phyloP scores from a whole-genome alignment of 2,329 filamentous ascomycete genomes.

The Penicillium glabrum region DNA sequence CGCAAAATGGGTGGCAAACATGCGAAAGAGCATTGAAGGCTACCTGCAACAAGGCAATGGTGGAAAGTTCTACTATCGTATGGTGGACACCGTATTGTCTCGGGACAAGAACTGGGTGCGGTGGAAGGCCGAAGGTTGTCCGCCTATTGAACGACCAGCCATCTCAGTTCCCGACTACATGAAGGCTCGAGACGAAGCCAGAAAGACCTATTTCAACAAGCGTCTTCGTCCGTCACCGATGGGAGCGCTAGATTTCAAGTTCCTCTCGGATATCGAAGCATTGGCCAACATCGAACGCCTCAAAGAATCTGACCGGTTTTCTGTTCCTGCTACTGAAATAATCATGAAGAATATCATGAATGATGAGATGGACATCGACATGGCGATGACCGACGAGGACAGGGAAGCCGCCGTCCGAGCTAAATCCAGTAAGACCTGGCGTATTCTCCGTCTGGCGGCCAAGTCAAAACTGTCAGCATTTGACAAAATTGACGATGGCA shows the following conservation, averaged over 20 bases:
- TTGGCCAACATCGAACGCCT: slow-evolving; percentile 67
- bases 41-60: slow-evolving; percentile 80
- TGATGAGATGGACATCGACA: slow-evolving; percentile 83
- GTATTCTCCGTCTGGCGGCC: slow-evolving; percentile 77
- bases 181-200: slow-evolving; percentile 65
- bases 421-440: slow-evolving; percentile 88
- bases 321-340: slow-evolving; percentile 66
- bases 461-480: slow-evolving; percentile 72
- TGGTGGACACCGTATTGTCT: slow-evolving; percentile 93
- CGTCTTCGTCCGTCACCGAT: slow-evolving; percentile 67
- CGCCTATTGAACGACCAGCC: slow-evolving; percentile 74
- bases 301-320: slow-evolving; percentile 63
- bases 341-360: slow-evolving; percentile 73
- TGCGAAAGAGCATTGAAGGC: slow-evolving; percentile 73
- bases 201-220: slow-evolving; percentile 68
- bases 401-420: slow-evolving; percentile 62
- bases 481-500: slow-evolving; percentile 83
- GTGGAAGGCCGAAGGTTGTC: slow-evolving; percentile 96
- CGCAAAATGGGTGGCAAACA: slow-evolving; percentile 80
- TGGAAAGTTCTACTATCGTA: slow-evolving; percentile 90
- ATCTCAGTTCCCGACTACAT: slow-evolving; percentile 69
- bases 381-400: slow-evolving; percentile 67
- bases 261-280: slow-evolving; percentile 68
- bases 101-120: slow-evolving; percentile 98
- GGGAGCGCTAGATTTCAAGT: slow-evolving; percentile 73